phyloP scores from a whole-genome alignment of 805 yeast species.

The Scheffersomyces ergatensis region DNA sequence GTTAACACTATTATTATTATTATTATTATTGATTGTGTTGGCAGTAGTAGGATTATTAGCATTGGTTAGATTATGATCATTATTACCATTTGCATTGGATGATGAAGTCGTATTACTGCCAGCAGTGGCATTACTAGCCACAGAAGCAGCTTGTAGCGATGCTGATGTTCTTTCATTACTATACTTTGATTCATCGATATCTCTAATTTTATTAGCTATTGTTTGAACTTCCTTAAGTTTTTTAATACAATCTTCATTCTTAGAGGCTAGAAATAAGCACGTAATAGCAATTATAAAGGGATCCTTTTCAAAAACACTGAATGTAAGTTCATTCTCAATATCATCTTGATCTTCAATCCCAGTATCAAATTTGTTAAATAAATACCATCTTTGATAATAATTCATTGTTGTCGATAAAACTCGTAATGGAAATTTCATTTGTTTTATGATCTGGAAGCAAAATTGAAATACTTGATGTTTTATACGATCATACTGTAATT shows the following conservation, averaged over 20 bases:
- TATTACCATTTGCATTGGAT: not conserved
- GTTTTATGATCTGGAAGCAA: conserved; percentile 49
- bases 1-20: not conserved
- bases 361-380: conserved; percentile 59
- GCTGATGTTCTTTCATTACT: conserved; percentile 5
- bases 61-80: not conserved
- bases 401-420: conserved; percentile 70
- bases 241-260: conserved; percentile 82
- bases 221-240: conserved; percentile 61
- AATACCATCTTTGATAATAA: conserved; percentile 67
- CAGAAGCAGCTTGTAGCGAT: not conserved
- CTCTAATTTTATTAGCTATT: conserved; percentile 43
- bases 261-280: conserved; percentile 67
- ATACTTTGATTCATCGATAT: conserved; percentile 24
- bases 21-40: no score
- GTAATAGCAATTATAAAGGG: conserved; percentile 67
- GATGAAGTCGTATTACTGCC: not conserved
- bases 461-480: conserved; percentile 54
- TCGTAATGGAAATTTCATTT: conserved; percentile 64
- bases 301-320: conserved; percentile 32
- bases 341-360: conserved; percentile 22
- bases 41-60: not conserved
- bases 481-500: conserved; percentile 45
- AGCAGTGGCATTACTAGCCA: not conserved
- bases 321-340: conserved; percentile 14